phyloP scores from a whole-genome alignment of 2,329 filamentous ascomycete genomes.

The Peltaster fructicola region DNA sequence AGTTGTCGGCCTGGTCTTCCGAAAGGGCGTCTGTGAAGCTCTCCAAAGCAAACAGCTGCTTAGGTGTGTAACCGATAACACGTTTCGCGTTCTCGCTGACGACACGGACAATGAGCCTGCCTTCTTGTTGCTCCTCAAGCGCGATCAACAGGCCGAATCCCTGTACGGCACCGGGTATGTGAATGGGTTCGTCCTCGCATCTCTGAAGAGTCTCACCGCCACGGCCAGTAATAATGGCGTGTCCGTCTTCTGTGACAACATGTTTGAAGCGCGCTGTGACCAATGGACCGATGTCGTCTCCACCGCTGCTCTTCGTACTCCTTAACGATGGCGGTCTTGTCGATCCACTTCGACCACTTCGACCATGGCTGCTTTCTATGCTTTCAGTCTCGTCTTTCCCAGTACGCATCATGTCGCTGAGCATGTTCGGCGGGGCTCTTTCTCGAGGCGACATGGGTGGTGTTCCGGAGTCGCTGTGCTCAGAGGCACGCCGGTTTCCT shows the following conservation, averaged over 20 bases:
- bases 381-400: conserved; percentile 4
- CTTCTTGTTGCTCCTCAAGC: conserved; percentile 50
- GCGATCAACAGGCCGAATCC: conserved; percentile 63
- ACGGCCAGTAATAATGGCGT: conserved; percentile 66
- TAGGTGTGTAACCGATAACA: conserved; percentile 61
- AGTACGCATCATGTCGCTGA: conserved; percentile 9
- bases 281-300: conserved; percentile 30
- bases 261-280: conserved; percentile 65
- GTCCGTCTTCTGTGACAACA: conserved; percentile 55
- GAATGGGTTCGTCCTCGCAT: conserved; percentile 84
- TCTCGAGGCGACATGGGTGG: background rate
- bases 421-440: conserved; percentile 4
- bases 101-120: conserved; percentile 50
- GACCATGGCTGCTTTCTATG: conserved; percentile 4
- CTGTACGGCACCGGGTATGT: conserved; percentile 68
- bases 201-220: conserved; percentile 54
- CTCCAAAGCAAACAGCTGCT: conserved; percentile 53
- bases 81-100: conserved; percentile 65
- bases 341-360: too few species aligned
- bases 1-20: conserved; percentile 67
- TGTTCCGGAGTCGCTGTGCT: conserved; percentile 1
- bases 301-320: conserved; percentile 17
- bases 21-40: conserved; percentile 72
- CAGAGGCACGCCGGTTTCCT: too few species aligned
- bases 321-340: too few species aligned